phyloP scores from a whole-genome alignment of 495 filamentous ascomycete species.

The Penicillium samsonianum region DNA sequence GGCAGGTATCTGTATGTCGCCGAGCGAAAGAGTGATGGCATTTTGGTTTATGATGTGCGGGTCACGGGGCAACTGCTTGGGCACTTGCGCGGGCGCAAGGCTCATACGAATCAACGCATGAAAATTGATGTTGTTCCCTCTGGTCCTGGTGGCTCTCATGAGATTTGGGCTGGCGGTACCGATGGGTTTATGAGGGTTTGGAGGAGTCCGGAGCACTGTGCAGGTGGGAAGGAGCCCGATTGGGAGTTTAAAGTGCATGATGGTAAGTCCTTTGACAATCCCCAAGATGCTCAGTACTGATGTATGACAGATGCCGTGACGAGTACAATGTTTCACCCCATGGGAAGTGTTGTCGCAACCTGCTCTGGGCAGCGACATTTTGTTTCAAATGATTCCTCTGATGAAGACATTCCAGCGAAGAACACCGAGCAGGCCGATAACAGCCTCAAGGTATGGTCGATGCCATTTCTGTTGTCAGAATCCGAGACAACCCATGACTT shows the following conservation, averaged over 20 bases:
- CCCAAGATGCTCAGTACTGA: slow-evolving; percentile 17
- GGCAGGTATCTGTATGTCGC: slow-evolving; percentile 84
- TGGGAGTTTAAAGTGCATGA: slow-evolving; percentile 63
- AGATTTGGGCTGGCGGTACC: slow-evolving; percentile 83
- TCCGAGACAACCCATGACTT: not conserved
- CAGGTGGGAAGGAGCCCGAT: slow-evolving; percentile 53
- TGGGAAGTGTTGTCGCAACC: slow-evolving; percentile 70
- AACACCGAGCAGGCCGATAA: slow-evolving; percentile 45
- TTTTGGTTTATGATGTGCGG: slow-evolving; percentile 83
- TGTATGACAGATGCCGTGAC: slow-evolving; percentile 54
- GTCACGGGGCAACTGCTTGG: slow-evolving; percentile 68
- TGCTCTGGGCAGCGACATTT: slow-evolving; percentile 63
- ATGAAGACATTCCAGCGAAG: slow-evolving; percentile 7
- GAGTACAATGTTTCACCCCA: slow-evolving; percentile 64
- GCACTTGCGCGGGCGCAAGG: slow-evolving; percentile 68
- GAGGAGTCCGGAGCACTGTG: slow-evolving; percentile 59
- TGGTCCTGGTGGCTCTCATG: slow-evolving; percentile 55
- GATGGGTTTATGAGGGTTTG: slow-evolving; percentile 78
- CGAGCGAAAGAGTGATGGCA: slow-evolving; percentile 74
- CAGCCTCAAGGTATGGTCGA: slow-evolving; percentile 66
- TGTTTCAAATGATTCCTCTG: slow-evolving; percentile 15
- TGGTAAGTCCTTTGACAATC: slow-evolving; percentile 30
- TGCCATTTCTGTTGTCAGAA: slow-evolving; percentile 31
- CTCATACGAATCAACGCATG: slow-evolving; percentile 75
- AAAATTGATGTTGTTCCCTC: slow-evolving; percentile 64